phyloP scores from a whole-genome alignment of 768 basidiomycete genomes.

The Lenzites betulinus region DNA sequence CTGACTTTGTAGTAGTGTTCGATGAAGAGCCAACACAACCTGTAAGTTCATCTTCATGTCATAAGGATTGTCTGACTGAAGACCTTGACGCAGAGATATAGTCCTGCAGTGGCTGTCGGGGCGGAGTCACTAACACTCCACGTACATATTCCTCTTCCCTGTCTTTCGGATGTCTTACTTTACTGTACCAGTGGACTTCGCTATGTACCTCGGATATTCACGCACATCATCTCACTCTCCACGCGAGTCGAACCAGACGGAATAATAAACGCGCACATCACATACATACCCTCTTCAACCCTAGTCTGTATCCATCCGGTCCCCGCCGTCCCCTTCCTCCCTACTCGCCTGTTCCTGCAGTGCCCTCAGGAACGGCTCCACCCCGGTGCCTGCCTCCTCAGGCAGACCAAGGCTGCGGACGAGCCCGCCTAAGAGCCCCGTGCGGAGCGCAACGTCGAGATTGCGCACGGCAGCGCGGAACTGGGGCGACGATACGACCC shows the following conservation, averaged over 20 bases:
- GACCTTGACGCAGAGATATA: conserved; percentile 59
- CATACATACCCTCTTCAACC: background rate
- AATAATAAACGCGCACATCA: too few relatives aligned
- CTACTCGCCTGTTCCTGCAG: conserved; percentile 73
- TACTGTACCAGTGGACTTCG: conserved; percentile 14
- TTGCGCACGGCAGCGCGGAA: conserved; percentile 78
- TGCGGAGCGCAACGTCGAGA: conserved; percentile 83
- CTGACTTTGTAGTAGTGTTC: conserved; percentile 64
- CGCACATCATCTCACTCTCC: background rate
- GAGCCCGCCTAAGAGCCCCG: conserved; percentile 73
- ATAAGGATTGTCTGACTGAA: conserved; percentile 7
- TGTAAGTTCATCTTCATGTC: conserved; percentile 47
- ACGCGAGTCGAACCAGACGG: background rate
- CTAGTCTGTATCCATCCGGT: conserved; percentile 83
- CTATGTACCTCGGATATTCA: conserved; percentile 15
- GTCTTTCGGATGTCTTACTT: background rate
- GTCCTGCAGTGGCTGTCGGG: conserved; percentile 86
- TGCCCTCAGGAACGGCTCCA: conserved; percentile 79
- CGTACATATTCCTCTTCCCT: background rate
- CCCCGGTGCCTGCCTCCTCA: conserved; percentile 78
- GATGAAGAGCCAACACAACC: conserved; percentile 94
- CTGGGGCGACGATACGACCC: conserved; percentile 80
- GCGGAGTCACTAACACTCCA: conserved; percentile 56
- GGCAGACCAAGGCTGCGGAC: conserved; percentile 81
- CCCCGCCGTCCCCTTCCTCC: conserved; percentile 40